Percentiles rank a stretch among this genome's conserved stretches.
These are phyloP conservation scores for Tolypocladium guangdongense DNA, from an alignment of 2,329 filamentous ascomycete genomes.

Conservation along the genomic window DNA sequence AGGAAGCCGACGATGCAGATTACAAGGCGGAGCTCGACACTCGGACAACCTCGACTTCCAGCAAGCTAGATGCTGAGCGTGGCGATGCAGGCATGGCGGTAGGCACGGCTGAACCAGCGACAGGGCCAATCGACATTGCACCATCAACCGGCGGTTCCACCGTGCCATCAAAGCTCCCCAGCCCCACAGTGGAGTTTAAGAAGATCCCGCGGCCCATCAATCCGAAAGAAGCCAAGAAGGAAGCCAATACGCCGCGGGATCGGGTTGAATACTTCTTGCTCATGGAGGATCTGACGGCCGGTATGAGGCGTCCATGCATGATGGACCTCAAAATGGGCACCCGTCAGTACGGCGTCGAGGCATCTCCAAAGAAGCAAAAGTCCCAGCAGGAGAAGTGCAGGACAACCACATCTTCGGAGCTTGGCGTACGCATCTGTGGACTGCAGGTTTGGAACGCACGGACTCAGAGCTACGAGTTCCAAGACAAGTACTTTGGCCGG, in stretches of 20 bases:
- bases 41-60: not conserved
- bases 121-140: not conserved
- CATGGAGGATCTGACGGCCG: slow-evolving; percentile 87
- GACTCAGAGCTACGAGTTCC: slow-evolving; percentile 78
- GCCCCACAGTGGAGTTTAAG: slow-evolving; percentile 22
- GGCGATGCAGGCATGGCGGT: not conserved
- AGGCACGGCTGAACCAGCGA: not conserved
- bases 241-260: slow-evolving; percentile 53
- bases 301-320: slow-evolving; percentile 94
- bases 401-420: slow-evolving; percentile 78
- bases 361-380: slow-evolving; percentile 79
- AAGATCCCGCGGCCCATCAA: slow-evolving; percentile 54
- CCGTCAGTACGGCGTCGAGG: slow-evolving; percentile 89
- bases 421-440: slow-evolving; percentile 89
- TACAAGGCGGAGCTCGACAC: slow-evolving; percentile 38
- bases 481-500: slow-evolving; percentile 95
- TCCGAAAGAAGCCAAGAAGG: slow-evolving; percentile 43
- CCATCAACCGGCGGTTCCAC: slow-evolving; percentile 2
- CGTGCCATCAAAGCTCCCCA: slow-evolving; percentile 23
- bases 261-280: slow-evolving; percentile 89
- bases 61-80: not conserved
- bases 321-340: slow-evolving; percentile 99
- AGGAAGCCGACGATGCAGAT: slow-evolving; percentile 76
- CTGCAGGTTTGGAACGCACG: slow-evolving; percentile 92
- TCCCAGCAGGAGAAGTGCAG: slow-evolving; percentile 91